Base-by-base conservation (phyloP, 1,139 yeast species). In the Kurtzmaniella quercitrusa region DNA sequence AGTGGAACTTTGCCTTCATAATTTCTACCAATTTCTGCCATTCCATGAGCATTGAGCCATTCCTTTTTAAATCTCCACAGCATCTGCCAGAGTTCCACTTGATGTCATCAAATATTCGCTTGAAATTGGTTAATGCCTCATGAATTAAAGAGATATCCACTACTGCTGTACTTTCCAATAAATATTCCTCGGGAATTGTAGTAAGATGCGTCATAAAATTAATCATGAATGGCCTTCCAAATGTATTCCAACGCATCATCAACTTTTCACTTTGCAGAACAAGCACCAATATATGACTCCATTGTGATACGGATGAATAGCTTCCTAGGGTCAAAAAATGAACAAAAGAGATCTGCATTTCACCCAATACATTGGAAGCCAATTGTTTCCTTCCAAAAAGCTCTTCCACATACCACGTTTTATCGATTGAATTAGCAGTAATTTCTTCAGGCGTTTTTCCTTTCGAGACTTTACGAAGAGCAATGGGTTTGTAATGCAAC, bases 221-320 rank as follows among this genome's bases (percentile, higher is more conserved):
- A 2, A 21, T 34, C 2, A 63, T 37, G 40, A 63, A 54, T 2
- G 46, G 43, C 1, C 48, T 23, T 4, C 53, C 46, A 40, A 61
- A 60, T 2, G 41, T 14, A 21, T 43, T 44, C 38, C 53, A 42
- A 2, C 38, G 9, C 2, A 23, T 17, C 27, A 63, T 33, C 38
- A 51, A 57, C 1, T 15, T 9, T 31, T 46, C 47, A 42, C 62
- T 50, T 56, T 54, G 56, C 62, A 62, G 67, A 1, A 59, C 38
- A 17, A 65, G 47, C 17, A 46, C 50, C 12, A 64, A 43, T 9
- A 64, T 40, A 18, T 53, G 56, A 15, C 57, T 41, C 69, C 69
- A 65, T 45, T 64, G 68, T 2, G 60, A 48, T n/a, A 61, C 61
- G 2, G 67, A 63, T 41, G 65, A 60, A 41, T 60, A 55, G 43